Conservation (phyloP, 2,329 filamentous ascomycete genomes). For the Xylaria sp. region DNA sequence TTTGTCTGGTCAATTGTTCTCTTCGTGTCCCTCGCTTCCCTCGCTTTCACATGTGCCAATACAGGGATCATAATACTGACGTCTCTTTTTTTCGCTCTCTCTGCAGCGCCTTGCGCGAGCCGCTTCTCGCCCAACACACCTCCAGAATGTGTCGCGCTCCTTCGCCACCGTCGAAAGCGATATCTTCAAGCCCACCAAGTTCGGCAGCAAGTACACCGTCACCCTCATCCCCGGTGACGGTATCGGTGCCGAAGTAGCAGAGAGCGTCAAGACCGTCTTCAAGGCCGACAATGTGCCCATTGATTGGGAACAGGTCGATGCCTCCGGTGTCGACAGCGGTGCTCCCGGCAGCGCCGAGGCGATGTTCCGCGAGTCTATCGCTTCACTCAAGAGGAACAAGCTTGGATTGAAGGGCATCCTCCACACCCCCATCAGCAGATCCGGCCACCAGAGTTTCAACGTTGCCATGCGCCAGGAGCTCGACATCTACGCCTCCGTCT, state of each 20-base stretch:
- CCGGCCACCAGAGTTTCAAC: constrained; percentile 99
- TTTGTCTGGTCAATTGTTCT: constrained; percentile 13
- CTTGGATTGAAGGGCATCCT: constrained; percentile 98
- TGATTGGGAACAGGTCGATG: constrained; percentile 98
- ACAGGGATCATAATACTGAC: constrained; percentile 29
- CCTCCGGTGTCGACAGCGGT: constrained; percentile 87
- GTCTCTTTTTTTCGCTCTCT: constrained; percentile 15
- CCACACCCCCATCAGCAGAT: constrained; percentile 95
- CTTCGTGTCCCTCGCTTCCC: constrained; percentile 35
- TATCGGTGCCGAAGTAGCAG: constrained; percentile 96
- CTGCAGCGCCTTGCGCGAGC: constrained; percentile 64
- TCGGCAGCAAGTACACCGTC: constrained; percentile 98
- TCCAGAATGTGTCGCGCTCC: constrained; percentile 59
- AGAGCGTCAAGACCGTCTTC: constrained; percentile 99
- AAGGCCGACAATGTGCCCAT: constrained; percentile 99
- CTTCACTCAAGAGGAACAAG: constrained; percentile 98
- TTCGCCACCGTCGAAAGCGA: constrained; percentile 90
- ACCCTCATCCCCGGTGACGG: constrained; percentile 98
- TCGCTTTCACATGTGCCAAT: constrained; percentile 36
- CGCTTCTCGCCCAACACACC: constrained; percentile 58
- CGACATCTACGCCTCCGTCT: constrained; percentile 98
- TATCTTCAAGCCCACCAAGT: constrained; percentile 99
- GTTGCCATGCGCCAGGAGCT: constrained; percentile 98
- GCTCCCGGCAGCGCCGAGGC: constrained; percentile 86
- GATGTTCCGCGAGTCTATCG: constrained; percentile 93